Base-by-base conservation (phyloP, 1,139 yeast genomes). In the Scheffersomyces lignicola region DNA sequence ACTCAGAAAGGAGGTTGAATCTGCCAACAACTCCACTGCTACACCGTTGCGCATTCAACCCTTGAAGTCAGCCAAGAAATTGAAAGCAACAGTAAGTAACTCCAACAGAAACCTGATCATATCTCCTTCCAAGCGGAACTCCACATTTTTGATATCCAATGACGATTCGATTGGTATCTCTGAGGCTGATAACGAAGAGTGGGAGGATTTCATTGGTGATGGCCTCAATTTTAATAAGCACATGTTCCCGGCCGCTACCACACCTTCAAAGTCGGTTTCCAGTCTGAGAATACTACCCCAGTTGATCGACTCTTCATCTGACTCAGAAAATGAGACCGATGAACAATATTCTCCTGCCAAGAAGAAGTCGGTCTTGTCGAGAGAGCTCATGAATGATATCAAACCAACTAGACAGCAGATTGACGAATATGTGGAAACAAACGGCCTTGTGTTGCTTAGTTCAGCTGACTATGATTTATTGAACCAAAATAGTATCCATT, bases 391-490 rank as follows among this genome's bases (percentile, higher is more conserved):
- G 24, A 39, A 41, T 23, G 14, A 31, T 22, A 10, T n/a, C 6
- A 16, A 27, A 14, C 34, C 48, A n/a, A 47, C 69, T 1, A 57
- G 56, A 47, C 57, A 52, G 3, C 73, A 72, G 23, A 57, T 77
- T 18, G 70, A 70, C 38, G 51, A 58, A 11, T 78, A 70, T 45
- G 81, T 80, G 1, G 53, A 61, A 5, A 61, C 64, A 16, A 69
- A 76, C 40, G 69, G 72, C 23, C 50, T 79, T 40, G 71, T 74
- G 7, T 45, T 78, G n/a, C 44, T 82, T 15, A 67, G 83, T 3
- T 49, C 54, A 32, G 75, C 67, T 1, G 74, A 73, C 39, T 77
- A 68, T 38, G 68, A 71, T 32, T 57, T 54, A 31, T 53, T 63
- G 24, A 52, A 53, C 24, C 41, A 48, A 7, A 54, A 56, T 31